A percentile compares a stretch with the other conserved stretches of the same genome.
Evolutionary conservation across 768 basidiomycete genomes (phyloP).

Genomic region (Pisolithus sp.): DNA sequence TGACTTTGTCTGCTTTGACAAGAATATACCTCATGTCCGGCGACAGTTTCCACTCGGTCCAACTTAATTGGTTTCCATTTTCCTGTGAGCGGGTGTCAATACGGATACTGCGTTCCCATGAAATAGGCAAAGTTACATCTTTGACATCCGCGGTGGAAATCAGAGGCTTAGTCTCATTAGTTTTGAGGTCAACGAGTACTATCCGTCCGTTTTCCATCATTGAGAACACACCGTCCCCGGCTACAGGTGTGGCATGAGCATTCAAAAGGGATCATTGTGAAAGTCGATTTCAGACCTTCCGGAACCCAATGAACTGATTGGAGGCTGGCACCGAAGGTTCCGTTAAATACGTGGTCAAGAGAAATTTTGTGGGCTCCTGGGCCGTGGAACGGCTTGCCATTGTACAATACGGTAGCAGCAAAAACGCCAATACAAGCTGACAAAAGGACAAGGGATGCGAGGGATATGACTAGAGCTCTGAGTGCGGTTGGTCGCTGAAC

Average conservation of each 20-base stretch:
- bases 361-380: conserved; percentile 62
- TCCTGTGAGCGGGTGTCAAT: conserved; percentile 36
- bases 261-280: neutral
- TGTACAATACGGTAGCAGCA: conserved; percentile 64
- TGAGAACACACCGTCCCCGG: conserved; percentile 92
- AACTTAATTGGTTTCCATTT: conserved; percentile 42
- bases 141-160: conserved; percentile 53
- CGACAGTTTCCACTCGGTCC: conserved; percentile 73
- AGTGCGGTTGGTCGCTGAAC: conserved; percentile 46
- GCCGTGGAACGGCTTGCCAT: conserved; percentile 43
- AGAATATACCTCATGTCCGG: conserved; percentile 89
- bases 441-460: conserved; percentile 53
- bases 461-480: conserved; percentile 54
- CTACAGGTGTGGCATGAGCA: conserved; percentile 36
- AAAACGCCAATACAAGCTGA: conserved; percentile 70
- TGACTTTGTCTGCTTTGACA: conserved; percentile 65
- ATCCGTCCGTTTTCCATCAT: conserved; percentile 56
- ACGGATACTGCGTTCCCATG: neutral
- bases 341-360: conserved; percentile 90
- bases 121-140: conserved; percentile 42
- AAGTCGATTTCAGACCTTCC: conserved; percentile 56
- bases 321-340: conserved; percentile 58
- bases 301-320: conserved; percentile 76
- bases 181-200: conserved; percentile 74
- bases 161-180: conserved; percentile 58